Percentiles rank a stretch among this genome's conserved stretches.
Conservation (phyloP, 371 early-diverging fungal species). For the Conidiobolus incongruus region DNA sequence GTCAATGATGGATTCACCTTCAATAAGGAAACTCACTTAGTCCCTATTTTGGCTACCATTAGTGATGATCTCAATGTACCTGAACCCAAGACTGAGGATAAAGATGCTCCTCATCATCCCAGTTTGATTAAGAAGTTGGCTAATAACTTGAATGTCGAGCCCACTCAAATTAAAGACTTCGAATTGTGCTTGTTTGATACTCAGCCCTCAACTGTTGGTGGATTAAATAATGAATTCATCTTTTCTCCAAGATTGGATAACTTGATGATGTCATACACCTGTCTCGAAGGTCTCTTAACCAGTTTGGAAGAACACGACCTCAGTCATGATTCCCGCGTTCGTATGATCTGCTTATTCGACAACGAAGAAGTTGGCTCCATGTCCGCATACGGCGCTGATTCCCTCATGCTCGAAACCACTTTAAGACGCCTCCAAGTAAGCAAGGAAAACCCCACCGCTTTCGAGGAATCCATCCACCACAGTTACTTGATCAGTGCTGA, state of each 20-base stretch:
- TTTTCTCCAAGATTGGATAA: conserved; percentile 89
- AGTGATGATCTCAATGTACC: too few species aligned
- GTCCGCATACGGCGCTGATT: conserved; percentile 90
- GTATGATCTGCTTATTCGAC: conserved; percentile 80
- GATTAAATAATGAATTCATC: conserved; percentile 77
- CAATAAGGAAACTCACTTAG: conserved; percentile 84
- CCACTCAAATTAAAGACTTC: conserved; percentile 70
- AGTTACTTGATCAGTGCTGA: conserved; percentile 79
- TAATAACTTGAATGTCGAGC: conserved; percentile 39
- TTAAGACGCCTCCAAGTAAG: conserved; percentile 29
- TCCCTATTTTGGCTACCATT: conserved; percentile 66
- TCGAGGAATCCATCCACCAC: conserved; percentile 64
- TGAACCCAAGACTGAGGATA: too few species aligned
- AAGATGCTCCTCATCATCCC: conserved; percentile 44
- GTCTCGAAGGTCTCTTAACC: conserved; percentile 9
- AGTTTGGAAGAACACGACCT: conserved; percentile 14
- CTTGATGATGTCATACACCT: conserved; percentile 79
- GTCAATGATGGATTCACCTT: conserved; percentile 67
- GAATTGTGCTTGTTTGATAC: conserved; percentile 87
- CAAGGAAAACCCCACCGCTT: too few species aligned
- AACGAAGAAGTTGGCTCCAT: conserved; percentile 95
- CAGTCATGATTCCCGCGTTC: conserved; percentile 48
- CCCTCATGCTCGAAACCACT: conserved; percentile 54
- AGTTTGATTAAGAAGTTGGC: conserved; percentile 47
- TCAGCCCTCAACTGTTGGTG: conserved; percentile 64